Evolutionary conservation across 805 yeast species (phyloP), one percentile per base, ranked within the genome.

Genomic region (Candida railenensis): DNA sequence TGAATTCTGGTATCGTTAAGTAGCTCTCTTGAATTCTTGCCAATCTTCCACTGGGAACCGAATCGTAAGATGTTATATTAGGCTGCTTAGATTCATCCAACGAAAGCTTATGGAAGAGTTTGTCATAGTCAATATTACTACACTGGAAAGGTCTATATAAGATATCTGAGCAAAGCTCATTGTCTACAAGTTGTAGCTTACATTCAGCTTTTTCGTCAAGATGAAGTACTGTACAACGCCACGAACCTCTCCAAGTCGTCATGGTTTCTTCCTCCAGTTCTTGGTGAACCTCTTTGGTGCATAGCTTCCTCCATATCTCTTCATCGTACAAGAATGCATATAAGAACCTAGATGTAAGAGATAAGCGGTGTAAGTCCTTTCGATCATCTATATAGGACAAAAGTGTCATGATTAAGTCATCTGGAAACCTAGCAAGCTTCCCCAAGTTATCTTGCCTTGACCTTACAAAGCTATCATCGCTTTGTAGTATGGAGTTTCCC

Each of bases 61-160:
- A 45, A 22, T 59, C 62, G n/a, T 37, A n/a, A 45, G 59, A 66
- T 25, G 30, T 25, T 11, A 25, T 11, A 25, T 25, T 25, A 11
- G 30, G 30, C 45, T 63, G 62, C 1, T 22, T 42, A 32, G 58
- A 58, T 56, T 80, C 84, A 46, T 77, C 81, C 1, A 59, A 63
- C 3, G 83, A 73, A 3, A 84, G 58, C 34, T 72, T 72, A 22
- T 65, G 59, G 53, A 86, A 80, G 3, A 80, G 56, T 21, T 63
- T 58, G 3, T 60, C 53, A 61, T 87, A 87, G 57, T 86, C 76
- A 16, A 88, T 72, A 51, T 84, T 86, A 0, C 95, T 75, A 52
- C 94, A 84, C 57, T 88, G 94, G 56, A 78, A 89, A 2, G 97
- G 96, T 43, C 94, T 73, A 61, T 83, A 90, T 12, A 91, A 63